A percentile compares a stretch with the other conserved stretches of the same genome.
Evolutionary conservation across 768 basidiomycete species (phyloP).

Genomic region (Serendipita sp.): DNA sequence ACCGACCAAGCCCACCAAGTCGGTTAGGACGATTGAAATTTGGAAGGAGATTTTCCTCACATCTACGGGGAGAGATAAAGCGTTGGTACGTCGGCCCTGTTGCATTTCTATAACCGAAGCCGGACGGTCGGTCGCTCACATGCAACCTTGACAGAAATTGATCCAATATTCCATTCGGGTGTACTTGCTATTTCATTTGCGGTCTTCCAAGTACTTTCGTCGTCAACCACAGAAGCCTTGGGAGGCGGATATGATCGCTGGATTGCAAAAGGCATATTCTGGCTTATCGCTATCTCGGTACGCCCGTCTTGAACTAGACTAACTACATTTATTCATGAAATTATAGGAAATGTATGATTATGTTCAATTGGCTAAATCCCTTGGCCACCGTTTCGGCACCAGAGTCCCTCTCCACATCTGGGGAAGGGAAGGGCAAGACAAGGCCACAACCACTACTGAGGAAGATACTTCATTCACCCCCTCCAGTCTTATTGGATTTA

Average conservation of each 20-base stretch:
- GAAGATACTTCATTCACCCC: conserved; percentile 60
- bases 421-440: conserved; percentile 14
- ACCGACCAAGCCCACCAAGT: not conserved
- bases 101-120: not conserved
- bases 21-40: conserved; percentile 28
- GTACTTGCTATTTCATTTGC: conserved; percentile 48
- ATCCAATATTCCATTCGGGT: conserved; percentile 70
- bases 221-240: conserved; percentile 31
- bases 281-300: conserved; percentile 66
- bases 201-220: conserved; percentile 3
- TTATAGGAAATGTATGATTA: conserved; percentile 54
- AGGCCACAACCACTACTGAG: conserved; percentile 42
- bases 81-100: conserved; percentile 40
- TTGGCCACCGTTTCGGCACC: conserved; percentile 54
- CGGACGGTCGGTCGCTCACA: not conserved
- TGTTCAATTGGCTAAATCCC: conserved; percentile 76
- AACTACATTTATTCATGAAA: not conserved
- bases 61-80: conserved; percentile 69
- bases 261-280: conserved; percentile 43
- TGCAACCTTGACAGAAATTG: conserved; percentile 41
- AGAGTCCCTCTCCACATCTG: conserved; percentile 34
- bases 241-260: conserved; percentile 40
- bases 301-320: conserved; percentile 8
- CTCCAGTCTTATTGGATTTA: conserved; percentile 65
- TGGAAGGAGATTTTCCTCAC: conserved; percentile 69